Conservation (phyloP, 352 stramenopile genomes). For the Phytophthora hibernalis region DNA sequence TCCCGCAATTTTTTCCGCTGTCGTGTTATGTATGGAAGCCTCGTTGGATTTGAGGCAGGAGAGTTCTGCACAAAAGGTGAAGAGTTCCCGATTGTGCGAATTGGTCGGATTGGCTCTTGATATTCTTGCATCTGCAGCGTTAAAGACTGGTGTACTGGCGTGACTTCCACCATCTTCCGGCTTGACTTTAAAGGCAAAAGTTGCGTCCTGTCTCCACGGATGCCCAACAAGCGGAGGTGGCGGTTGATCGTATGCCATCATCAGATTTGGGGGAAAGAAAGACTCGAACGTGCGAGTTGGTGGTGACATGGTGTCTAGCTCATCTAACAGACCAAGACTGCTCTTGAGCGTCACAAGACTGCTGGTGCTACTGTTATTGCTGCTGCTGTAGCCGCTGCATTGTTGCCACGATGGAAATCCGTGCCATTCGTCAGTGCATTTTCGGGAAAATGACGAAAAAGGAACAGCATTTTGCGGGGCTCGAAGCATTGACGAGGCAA, state of each 20-base stretch:
- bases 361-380: conserved; percentile 15
- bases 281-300: conserved; percentile 50
- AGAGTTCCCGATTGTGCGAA: conserved; percentile 12
- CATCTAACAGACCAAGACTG: conserved; percentile 21
- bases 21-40: conserved; percentile 54
- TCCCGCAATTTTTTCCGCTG: conserved; percentile 30
- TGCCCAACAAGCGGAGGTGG: conserved; percentile 25
- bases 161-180: conserved; percentile 12
- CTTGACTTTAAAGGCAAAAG: conserved; percentile 26
- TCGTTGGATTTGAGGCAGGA: conserved; percentile 29
- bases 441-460: conserved; percentile 8
- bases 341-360: conserved; percentile 29
- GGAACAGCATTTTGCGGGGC: conserved; percentile 3
- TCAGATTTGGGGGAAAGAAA: conserved; percentile 47
- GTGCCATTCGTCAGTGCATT: conserved; percentile 21
- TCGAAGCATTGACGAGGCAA: conserved; percentile 19
- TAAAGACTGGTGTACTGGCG: conserved; percentile 7
- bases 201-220: conserved; percentile 33
- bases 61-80: conserved; percentile 5
- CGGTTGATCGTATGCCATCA: conserved; percentile 4
- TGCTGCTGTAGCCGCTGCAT: conserved; percentile 9
- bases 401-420: conserved; percentile 19
- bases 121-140: conserved; percentile 15
- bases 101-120: conserved; percentile 20
- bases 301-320: conserved; percentile 19